These are phyloP conservation scores for Hermanozyma aechmeae DNA, from an alignment of 805 yeast species.

Conservation along the genomic window DNA sequence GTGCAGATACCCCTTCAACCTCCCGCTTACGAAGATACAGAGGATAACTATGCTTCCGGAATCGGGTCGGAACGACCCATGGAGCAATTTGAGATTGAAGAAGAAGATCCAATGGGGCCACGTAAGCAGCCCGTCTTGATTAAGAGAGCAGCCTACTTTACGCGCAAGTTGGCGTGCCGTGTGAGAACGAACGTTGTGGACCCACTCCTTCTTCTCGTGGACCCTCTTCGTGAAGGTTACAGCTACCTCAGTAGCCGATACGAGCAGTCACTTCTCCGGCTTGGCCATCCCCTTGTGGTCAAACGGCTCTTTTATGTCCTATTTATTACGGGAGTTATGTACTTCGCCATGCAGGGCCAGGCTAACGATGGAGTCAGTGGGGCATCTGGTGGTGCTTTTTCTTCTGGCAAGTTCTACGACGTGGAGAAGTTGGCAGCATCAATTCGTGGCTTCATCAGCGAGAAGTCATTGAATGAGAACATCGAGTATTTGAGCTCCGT, in stretches of 20 bases:
- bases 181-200: slow-evolving; percentile 27
- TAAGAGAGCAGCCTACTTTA: slow-evolving; percentile 27
- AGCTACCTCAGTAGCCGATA: slow-evolving; percentile 31
- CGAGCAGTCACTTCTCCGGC: slow-evolving; percentile 48
- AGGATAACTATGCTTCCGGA: too few relatives aligned
- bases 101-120: slow-evolving; percentile 13
- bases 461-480: slow-evolving; percentile 51
- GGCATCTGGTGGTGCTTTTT: slow-evolving; percentile 30
- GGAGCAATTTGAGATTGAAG: slow-evolving; percentile 30
- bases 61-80: too few relatives aligned
- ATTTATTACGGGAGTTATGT: slow-evolving; percentile 49
- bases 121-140: slow-evolving; percentile 15
- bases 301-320: slow-evolving; percentile 68
- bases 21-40: too few relatives aligned
- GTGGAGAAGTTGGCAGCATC: slow-evolving; percentile 40
- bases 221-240: slow-evolving; percentile 44
- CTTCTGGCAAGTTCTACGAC: slow-evolving; percentile 56
- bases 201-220: slow-evolving; percentile 37
- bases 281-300: slow-evolving; percentile 84
- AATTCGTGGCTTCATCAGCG: slow-evolving; percentile 42
- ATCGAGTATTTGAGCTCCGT: slow-evolving; percentile 65
- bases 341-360: slow-evolving; percentile 50
- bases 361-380: slow-evolving; percentile 31
- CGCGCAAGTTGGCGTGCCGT: slow-evolving; percentile 24
- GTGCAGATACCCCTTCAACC: too few relatives aligned